phyloP scores from a whole-genome alignment of 306 rosid genomes.

The Inga leiocalycina region DNA sequence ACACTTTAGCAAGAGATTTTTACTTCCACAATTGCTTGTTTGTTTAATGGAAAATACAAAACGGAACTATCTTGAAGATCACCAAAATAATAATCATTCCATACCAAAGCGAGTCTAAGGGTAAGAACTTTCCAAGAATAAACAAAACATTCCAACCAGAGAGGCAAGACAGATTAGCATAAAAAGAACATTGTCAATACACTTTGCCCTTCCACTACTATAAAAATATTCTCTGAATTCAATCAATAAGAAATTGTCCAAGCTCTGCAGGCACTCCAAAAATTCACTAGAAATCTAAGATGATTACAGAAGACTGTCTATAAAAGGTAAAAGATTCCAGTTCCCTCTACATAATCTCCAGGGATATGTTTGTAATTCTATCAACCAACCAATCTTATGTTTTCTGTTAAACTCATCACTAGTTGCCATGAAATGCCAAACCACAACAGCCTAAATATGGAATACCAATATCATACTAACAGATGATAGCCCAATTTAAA shows the following conservation, averaged over 20 bases:
- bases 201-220: background rate
- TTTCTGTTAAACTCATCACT: background rate
- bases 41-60: constrained; percentile 10
- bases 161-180: background rate
- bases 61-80: background rate
- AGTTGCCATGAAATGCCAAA: background rate
- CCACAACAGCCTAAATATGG: background rate
- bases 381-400: background rate
- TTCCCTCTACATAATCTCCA: background rate
- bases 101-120: background rate
- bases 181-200: background rate
- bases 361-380: background rate
- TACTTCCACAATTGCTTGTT: background rate
- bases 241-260: background rate
- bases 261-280: background rate
- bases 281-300: constrained; percentile 1
- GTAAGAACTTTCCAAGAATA: background rate
- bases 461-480: background rate
- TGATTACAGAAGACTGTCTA: background rate
- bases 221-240: background rate
- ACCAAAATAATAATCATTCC: constrained; percentile 17
- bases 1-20: background rate
- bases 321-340: constrained; percentile 1
- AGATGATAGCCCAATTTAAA: background rate
- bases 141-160: background rate